Evolutionary conservation across 2,329 filamentous ascomycete genomes (phyloP), one percentile per base, ranked within the genome.

Genomic region (Beauveria varroae): DNA sequence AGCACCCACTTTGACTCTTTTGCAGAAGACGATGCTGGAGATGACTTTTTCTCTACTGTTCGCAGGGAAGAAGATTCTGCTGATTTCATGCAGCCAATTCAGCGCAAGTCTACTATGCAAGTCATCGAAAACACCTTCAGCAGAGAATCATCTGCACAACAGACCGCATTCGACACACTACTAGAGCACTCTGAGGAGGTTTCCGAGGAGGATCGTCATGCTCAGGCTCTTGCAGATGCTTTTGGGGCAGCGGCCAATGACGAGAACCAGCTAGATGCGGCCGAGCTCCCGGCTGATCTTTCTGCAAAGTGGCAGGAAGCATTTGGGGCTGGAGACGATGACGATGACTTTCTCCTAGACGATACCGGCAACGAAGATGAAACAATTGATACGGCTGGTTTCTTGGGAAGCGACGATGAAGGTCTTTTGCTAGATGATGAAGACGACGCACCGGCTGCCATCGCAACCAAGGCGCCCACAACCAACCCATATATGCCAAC

Each of bases 261-360:
- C 44, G 65, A 68, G 43, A 62, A 63, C 7, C 64, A 67, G 22
- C 64, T 68, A n/a, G 63, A 34, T 20, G 47, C 14, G 47, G 55
- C 64, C 12, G 65, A 67, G 18, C 66, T 68, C 5, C 77, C 82
- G 7, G 82, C 87, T 47, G 89, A 93, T 68, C 73, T 95, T 46
- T 88, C 89, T 51, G 89, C 89, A 20, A 87, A 91, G 66, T 96
- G 93, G 90, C 85, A 91, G 65, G 88, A 90, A 52, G 90, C 91
- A 49, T 84, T 97, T 67, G 90, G 78, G 63, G 90, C 79, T 16
- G 88, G 90, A 54, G 88, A 93, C 65, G 86, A 91, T 63, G 85
- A 91, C 64, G 86, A 86, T 26, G 79, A 80, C 26, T 81, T 86
- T 47, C 78, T 90, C 14, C 72, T 86, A 3, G 83, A 85, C 10